Evolutionary conservation across 768 basidiomycete species (phyloP).

Genomic region (Austroboletus eburneus): DNA sequence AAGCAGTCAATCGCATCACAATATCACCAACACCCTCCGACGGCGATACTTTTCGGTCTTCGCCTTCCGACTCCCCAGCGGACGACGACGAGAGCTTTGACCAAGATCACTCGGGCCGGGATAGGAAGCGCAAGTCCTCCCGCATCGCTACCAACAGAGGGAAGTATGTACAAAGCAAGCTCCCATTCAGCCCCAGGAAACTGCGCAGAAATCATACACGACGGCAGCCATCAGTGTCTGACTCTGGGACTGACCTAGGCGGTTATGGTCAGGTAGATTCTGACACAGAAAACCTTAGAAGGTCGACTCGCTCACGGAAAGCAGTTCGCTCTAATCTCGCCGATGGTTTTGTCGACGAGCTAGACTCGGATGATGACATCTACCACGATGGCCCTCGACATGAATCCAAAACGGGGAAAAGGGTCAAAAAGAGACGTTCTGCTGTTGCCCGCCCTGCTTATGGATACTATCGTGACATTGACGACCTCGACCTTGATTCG

Average conservation of each 20-base stretch:
- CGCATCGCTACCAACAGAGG: slow-evolving; percentile 8
- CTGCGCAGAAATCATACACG: slow-evolving; percentile 35
- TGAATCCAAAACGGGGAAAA: slow-evolving; percentile 6
- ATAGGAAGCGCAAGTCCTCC: slow-evolving; percentile 13
- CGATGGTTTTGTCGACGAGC: slow-evolving; percentile 24
- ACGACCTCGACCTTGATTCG: slow-evolving; percentile 38
- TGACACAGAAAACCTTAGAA: slow-evolving; percentile 17
- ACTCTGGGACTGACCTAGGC: slow-evolving; percentile 41
- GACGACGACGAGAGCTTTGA: slow-evolving; percentile 27
- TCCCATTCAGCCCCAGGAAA: slow-evolving; percentile 70
- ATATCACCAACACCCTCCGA: slow-evolving; percentile 6
- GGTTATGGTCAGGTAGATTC: slow-evolving; percentile 34
- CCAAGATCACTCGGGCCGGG: slow-evolving; percentile 4
- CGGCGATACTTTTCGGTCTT: slow-evolving; percentile 1
- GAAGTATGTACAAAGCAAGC: slow-evolving; percentile 25
- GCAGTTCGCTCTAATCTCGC: slow-evolving; percentile 34
- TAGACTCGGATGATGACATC: slow-evolving; percentile 30
- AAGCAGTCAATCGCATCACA: slow-evolving; percentile 4
- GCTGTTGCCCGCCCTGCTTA: slow-evolving; percentile 44
- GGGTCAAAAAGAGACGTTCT: slow-evolving; percentile 30
- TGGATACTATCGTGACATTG: slow-evolving; percentile 42
- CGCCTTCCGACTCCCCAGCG: slow-evolving; percentile 17
- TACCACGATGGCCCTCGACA: slow-evolving; percentile 30
- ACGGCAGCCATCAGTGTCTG: slow-evolving; percentile 22
- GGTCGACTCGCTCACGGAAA: slow-evolving; percentile 48